phyloP scores from a whole-genome alignment of 805 yeast genomes.

The Lipomyces japonicus region DNA sequence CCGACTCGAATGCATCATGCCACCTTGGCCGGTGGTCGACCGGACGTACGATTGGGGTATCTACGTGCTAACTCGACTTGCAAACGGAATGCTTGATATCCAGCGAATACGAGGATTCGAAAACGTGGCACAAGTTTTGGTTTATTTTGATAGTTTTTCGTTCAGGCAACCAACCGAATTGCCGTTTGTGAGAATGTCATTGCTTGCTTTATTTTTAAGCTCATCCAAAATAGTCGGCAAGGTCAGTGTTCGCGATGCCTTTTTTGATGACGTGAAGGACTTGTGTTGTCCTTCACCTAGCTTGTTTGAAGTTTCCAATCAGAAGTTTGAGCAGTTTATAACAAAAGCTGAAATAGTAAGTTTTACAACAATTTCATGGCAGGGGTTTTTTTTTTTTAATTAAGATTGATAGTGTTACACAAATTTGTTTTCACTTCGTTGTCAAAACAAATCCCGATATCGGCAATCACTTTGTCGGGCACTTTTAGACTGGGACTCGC shows the following conservation, averaged over 20 bases:
- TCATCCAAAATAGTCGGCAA: conserved; percentile 8
- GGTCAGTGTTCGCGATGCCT: conserved; percentile 7
- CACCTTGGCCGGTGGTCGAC: conserved; percentile 18
- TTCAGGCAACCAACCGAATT: conserved; percentile 10
- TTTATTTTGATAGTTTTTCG: conserved; percentile 9
- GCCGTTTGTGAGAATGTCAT: conserved; percentile 21
- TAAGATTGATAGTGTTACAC: not conserved
- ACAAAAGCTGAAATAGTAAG: conserved; percentile 9
- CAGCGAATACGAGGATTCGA: conserved; percentile 6
- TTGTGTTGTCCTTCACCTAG: conserved; percentile 14
- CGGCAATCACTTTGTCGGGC: conserved; percentile 66
- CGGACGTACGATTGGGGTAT: too few species aligned
- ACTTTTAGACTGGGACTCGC: conserved; percentile 64
- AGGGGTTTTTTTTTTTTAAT: not conserved
- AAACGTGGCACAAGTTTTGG: conserved; percentile 10
- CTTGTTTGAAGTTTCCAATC: conserved; percentile 3
- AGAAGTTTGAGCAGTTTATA: conserved; percentile 10
- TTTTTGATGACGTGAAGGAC: conserved; percentile 13
- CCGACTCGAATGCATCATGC: conserved; percentile 24
- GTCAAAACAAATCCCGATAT: conserved; percentile 75
- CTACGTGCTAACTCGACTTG: conserved; percentile 4
- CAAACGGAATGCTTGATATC: conserved; percentile 3
- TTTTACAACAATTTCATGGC: not conserved
- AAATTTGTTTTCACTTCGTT: conserved; percentile 43
- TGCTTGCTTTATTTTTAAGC: conserved; percentile 3